phyloP scores from a whole-genome alignment of 1,284 basidiomycete species.

The Ganoderma boninense region DNA sequence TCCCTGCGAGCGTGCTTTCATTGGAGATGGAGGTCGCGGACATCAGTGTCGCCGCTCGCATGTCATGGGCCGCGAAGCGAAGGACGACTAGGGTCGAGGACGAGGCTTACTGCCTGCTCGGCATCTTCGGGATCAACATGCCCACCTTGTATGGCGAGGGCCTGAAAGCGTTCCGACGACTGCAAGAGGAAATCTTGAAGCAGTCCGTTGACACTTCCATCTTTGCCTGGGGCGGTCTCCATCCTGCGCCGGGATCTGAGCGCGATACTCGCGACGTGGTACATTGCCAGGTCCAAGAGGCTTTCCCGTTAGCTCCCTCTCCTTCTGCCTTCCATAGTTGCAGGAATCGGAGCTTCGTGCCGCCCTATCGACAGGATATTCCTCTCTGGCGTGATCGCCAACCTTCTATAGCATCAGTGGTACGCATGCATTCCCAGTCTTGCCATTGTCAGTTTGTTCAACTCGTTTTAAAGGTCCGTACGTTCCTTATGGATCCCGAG shows the following conservation, averaged over 20 bases:
- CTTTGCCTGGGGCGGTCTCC: conserved; percentile 9
- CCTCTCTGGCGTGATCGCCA: not conserved
- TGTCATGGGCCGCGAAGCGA: not conserved
- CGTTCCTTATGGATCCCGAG: not conserved
- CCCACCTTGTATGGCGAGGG: conserved; percentile 17
- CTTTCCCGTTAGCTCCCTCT: not conserved
- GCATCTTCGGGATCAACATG: conserved; percentile 9
- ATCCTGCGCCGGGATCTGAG: not conserved
- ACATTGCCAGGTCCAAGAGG: not conserved
- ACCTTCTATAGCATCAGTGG: not conserved
- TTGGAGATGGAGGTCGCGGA: not conserved
- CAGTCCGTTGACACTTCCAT: conserved; percentile 9
- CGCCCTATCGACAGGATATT: not conserved
- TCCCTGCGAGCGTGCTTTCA: not conserved
- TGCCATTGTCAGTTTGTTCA: not conserved
- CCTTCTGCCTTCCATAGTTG: not conserved
- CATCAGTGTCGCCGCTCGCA: not conserved
- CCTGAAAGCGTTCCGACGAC: conserved; percentile 6
- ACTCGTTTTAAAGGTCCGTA: not conserved
- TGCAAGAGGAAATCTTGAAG: conserved; percentile 15
- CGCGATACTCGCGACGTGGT: not conserved
- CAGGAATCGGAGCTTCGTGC: not conserved
- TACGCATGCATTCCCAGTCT: not conserved
- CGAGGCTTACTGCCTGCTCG: conserved; percentile 13
- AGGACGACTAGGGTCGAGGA: conserved; percentile 9